These are phyloP conservation scores for Raffaelea ambrosiae DNA, from an alignment of 2,329 filamentous ascomycete genomes.

Conservation along the genomic window DNA sequence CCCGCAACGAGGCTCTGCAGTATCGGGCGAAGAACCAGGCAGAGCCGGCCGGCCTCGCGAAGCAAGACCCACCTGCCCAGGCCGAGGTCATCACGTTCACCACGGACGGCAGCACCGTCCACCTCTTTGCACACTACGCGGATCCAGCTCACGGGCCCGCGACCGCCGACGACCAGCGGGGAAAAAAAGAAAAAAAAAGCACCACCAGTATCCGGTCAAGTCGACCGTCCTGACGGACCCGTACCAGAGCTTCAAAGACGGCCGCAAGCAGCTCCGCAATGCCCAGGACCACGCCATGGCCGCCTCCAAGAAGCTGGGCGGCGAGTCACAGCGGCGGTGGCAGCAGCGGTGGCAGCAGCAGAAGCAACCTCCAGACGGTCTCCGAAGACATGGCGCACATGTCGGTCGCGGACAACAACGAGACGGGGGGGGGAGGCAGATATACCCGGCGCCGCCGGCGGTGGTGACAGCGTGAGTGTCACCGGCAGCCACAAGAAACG, in stretches of 20 bases:
- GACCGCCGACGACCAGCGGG: not conserved
- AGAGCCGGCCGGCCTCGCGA: no score
- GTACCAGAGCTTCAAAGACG: conserved; percentile 1
- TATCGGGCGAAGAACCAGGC: conserved; percentile 2
- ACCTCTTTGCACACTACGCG: conserved; percentile 19
- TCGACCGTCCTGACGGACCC: conserved; percentile 9
- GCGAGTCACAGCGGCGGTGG: conserved; percentile 1
- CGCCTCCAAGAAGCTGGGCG: conserved; percentile 5
- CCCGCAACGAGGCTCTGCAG: conserved; percentile 16
- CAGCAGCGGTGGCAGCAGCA: not conserved
- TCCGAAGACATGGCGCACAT: no score
- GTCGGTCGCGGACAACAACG: no score
- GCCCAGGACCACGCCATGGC: conserved; percentile 5
- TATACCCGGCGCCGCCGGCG: no score
- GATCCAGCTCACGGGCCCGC: no score
- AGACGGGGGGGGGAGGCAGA: no score
- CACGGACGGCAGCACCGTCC: conserved; percentile 16
- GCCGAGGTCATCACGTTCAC: conserved; percentile 18
- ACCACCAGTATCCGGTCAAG: conserved; percentile 15
- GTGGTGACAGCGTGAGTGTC: no score
- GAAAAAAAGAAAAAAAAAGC: conserved; percentile 2
- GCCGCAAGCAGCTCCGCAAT: conserved; percentile 5
- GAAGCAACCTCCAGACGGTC: no score
- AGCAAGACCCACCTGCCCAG: conserved; percentile 11
- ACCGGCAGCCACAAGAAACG: no score